A percentile compares a stretch with the other conserved stretches of the same genome.
These are phyloP conservation scores for Kockovaella imperatae DNA, from an alignment of 768 basidiomycete genomes.

Conservation along the genomic window DNA sequence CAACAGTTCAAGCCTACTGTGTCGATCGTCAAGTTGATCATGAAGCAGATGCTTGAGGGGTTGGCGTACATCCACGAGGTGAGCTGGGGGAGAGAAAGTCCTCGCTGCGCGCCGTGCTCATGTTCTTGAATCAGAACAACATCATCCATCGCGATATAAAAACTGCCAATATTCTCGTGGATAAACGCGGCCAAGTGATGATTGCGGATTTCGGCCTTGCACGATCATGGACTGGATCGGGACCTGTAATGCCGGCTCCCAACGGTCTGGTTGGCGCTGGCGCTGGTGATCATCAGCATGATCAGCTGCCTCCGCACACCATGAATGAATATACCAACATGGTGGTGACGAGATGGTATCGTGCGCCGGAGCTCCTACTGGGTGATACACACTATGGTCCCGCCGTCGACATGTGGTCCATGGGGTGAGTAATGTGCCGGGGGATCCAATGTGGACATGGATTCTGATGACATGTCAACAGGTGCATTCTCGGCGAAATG, in stretches of 20 bases:
- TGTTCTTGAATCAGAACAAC: slow-evolving; percentile 58
- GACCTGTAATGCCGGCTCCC: slow-evolving; percentile 9
- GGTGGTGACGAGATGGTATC: slow-evolving; percentile 97
- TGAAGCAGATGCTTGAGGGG: slow-evolving; percentile 92
- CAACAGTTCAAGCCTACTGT: slow-evolving; percentile 67
- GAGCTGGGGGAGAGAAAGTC: slow-evolving; percentile 35
- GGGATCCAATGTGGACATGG: background rate
- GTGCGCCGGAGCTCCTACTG: slow-evolving; percentile 87
- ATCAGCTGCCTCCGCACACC: too few relatives aligned
- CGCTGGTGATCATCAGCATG: too few relatives aligned
- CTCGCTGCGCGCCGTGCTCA: background rate
- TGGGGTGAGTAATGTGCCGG: slow-evolving; percentile 58
- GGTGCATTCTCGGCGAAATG: slow-evolving; percentile 97
- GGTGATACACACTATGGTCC: slow-evolving; percentile 84
- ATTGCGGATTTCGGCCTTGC: slow-evolving; percentile 98
- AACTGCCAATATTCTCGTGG: slow-evolving; percentile 90
- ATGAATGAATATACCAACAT: slow-evolving; percentile 82
- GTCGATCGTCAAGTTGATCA: slow-evolving; percentile 87
- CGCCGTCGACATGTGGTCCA: slow-evolving; percentile 95
- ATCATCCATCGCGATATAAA: slow-evolving; percentile 99
- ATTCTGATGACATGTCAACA: slow-evolving; percentile 44
- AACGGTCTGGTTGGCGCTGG: too few relatives aligned
- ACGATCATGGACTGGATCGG: slow-evolving; percentile 51
- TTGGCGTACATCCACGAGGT: slow-evolving; percentile 93
- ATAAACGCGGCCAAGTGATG: slow-evolving; percentile 70